Percentiles rank a stretch among this genome's conserved stretches.
These are phyloP conservation scores for Metschnikowia proteae DNA, from an alignment of 805 yeast genomes.

Conservation along the genomic window DNA sequence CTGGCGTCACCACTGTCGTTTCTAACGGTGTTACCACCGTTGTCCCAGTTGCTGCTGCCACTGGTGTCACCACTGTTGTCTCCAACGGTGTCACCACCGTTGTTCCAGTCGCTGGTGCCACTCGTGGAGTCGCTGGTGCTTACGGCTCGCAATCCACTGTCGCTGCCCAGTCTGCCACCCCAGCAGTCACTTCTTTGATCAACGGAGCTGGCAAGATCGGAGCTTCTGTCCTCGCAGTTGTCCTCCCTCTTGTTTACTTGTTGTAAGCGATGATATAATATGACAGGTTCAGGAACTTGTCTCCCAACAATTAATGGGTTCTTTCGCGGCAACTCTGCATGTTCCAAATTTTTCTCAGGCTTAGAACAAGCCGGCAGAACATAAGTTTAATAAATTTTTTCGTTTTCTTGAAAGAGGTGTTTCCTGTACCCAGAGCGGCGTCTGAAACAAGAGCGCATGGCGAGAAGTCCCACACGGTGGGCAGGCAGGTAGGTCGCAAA, in stretches of 20 bases:
- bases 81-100: conserved; percentile 7
- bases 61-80: not conserved
- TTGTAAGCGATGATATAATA: conserved; percentile 20
- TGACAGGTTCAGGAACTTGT: conserved; percentile 1
- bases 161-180: conserved; percentile 11
- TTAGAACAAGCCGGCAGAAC: not conserved
- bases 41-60: not conserved
- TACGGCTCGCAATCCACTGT: conserved; percentile 9
- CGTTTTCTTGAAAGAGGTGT: not conserved
- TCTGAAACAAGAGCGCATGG: conserved; percentile 4
- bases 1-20: too few relatives aligned
- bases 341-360: not conserved
- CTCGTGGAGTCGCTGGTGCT: not conserved
- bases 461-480: not conserved
- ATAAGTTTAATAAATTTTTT: not conserved
- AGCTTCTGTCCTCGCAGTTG: conserved; percentile 27
- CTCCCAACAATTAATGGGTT: not conserved
- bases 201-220: conserved; percentile 21
- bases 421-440: not conserved
- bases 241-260: conserved; percentile 36
- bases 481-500: not conserved
- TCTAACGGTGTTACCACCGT: too few relatives aligned
- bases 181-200: conserved; percentile 13
- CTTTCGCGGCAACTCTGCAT: not conserved
- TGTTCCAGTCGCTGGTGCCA: conserved; percentile 1